Base-by-base conservation (phyloP, 179 eudicot genomes). In the Silene coronaria region DNA sequence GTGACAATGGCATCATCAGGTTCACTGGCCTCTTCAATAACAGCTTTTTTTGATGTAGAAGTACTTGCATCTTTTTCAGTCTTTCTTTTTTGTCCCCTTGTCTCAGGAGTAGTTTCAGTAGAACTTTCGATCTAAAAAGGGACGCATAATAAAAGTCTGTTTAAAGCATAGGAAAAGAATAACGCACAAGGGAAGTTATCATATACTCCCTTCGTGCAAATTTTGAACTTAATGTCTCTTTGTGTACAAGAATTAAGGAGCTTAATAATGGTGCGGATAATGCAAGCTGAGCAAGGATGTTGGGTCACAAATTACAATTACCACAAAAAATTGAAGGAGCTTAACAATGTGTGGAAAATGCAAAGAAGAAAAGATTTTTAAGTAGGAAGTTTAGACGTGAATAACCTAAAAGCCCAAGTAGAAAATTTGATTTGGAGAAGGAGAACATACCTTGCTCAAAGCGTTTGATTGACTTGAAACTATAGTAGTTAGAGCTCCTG, bases 21-120 rank as follows among this genome's bases (percentile, higher is more conserved):
- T 16, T 70, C 73, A 26, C 24, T 17, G 8, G 36, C 32, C 59
- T 70, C 73, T 70, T 70, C 73, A 70, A 48, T 6, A 48, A 26
- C 48, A 24, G 73, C 21, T 19, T 70, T 48, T 70, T 70, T 27
- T 14, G 73, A 48, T 68, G 72, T 68, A 46, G 46, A 17, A 38
- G 48, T 23, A 48, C 60, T 63, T 21, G 13, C 22, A 46, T 23
- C 60, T 34, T 17, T 62, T 28, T 62, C 63, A 13, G 75, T 62
- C 70, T 76, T 69, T 42, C 79, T 69, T 76, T 58, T 76, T 22
- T 59, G 79, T 17, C 65, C 67, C 60, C 68, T 76, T 24, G 51
- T 59, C 23, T 16, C 27, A 38, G 36, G 74, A 68, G 58, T 23
- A 36, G 59, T 58, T 69, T 59, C 58, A 26, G 38, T 67, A 76